A percentile compares a stretch with the other conserved stretches of the same genome.
phyloP scores from a whole-genome alignment of 2,329 filamentous ascomycete species.

The Curvularia lunata region DNA sequence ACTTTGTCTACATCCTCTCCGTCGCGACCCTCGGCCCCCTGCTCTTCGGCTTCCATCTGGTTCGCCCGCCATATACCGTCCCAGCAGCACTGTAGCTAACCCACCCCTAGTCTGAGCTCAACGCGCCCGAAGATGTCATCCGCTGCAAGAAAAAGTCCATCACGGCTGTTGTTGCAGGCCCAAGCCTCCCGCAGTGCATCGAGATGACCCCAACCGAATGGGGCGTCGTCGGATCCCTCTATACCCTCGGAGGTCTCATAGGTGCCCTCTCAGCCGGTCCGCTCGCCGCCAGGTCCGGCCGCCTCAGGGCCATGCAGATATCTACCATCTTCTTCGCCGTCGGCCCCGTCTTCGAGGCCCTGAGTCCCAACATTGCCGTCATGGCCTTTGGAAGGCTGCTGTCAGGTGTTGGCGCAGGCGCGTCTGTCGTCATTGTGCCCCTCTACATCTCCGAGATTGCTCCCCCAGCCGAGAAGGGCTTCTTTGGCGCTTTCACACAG shows the following conservation, averaged over 20 bases:
- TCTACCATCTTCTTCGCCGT: conserved; percentile 77
- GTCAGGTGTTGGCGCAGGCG: conserved; percentile 83
- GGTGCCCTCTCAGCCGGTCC: conserved; percentile 83
- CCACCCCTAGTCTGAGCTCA: conserved; percentile 77
- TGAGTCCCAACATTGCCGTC: conserved; percentile 69
- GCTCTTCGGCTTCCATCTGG: conserved; percentile 93
- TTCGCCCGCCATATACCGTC: conserved; percentile 50
- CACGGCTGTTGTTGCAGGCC: conserved; percentile 43
- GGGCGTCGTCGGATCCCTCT: conserved; percentile 86
- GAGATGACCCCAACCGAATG: conserved; percentile 83
- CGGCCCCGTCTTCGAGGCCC: conserved; percentile 77
- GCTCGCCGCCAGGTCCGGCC: conserved; percentile 76
- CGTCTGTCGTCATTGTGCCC: conserved; percentile 89
- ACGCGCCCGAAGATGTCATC: conserved; percentile 92
- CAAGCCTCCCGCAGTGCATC: conserved; percentile 75
- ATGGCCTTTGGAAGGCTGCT: conserved; percentile 78
- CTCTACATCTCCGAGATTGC: conserved; percentile 94
- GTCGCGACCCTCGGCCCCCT: conserved; percentile 84
- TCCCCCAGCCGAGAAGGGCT: conserved; percentile 70
- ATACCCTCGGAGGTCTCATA: conserved; percentile 84
- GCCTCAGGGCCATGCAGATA: conserved; percentile 76
- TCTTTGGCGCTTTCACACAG: conserved; percentile 86
- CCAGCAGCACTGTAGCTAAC: conserved; percentile 26
- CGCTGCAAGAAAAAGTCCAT: conserved; percentile 75
- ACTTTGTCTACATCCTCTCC: conserved; percentile 76